These are phyloP conservation scores for Aureobasidium mangrovei DNA, from an alignment of 2,329 filamentous ascomycete genomes.

Conservation along the genomic window DNA sequence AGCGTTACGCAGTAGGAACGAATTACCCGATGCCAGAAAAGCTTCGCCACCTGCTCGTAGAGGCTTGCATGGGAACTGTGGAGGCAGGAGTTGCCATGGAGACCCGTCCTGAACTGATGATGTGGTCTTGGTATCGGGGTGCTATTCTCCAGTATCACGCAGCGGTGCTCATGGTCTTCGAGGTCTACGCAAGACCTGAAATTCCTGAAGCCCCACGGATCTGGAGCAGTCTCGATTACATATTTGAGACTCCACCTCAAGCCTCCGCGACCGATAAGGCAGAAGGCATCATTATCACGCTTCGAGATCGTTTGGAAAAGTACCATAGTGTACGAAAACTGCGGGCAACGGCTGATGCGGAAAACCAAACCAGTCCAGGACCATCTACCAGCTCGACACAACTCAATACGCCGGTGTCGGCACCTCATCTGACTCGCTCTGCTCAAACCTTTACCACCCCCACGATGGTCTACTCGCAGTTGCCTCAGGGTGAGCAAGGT, in stretches of 20 bases:
- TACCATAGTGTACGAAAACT: constrained; percentile 52
- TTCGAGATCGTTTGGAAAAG: constrained; percentile 51
- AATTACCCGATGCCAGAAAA: constrained; percentile 49
- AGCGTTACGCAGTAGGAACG: constrained; percentile 53
- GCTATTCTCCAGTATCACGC: constrained; percentile 66
- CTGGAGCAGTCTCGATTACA: constrained; percentile 63
- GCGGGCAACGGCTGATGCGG: constrained; percentile 21
- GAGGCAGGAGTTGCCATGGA: constrained; percentile 50
- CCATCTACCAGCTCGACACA: not conserved
- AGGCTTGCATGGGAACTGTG: constrained; percentile 47
- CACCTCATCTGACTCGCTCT: constrained; percentile 5
- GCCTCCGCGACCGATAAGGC: constrained; percentile 50
- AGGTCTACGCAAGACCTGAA: constrained; percentile 53
- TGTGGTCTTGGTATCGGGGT: constrained; percentile 62
- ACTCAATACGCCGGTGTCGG: not conserved
- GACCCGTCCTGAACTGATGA: constrained; percentile 41
- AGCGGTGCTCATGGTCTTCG: constrained; percentile 58
- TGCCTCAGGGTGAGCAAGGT: constrained; percentile 2
- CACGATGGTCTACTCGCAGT: constrained; percentile 8
- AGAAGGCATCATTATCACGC: constrained; percentile 51
- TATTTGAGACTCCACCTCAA: constrained; percentile 53
- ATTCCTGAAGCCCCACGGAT: constrained; percentile 55
- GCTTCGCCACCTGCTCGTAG: constrained; percentile 54
- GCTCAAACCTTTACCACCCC: constrained; percentile 8
- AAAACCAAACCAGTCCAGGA: constrained; percentile 2